Base-by-base conservation (phyloP, 495 filamentous ascomycete species). In the Copromyces sp. region DNA sequence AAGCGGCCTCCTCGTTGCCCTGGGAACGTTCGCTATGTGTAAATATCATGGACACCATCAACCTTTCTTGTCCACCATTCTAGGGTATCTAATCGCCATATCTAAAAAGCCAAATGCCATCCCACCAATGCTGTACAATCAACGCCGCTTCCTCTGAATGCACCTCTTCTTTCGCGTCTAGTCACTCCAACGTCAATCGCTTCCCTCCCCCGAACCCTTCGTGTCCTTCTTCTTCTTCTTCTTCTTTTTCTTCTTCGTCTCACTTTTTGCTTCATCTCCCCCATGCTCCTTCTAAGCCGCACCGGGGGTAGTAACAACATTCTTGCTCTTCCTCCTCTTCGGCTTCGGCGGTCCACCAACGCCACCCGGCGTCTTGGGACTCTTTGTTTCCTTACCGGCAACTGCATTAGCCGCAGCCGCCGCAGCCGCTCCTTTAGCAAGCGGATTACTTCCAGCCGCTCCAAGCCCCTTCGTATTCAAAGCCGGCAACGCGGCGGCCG, bases 321-420 rank as follows among this genome's bases (percentile, higher is more conserved):
- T 77, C 72, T 83, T 90, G 73, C 89, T 90, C 80, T 89, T 90
- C 85, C 90, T 91, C 80, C 85, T 83, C 74, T 87, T 81, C 80
- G 87, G 90, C 41, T 78, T 78, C 75, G 87, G 88, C 11, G 78
- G 77, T 72, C 78, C 73, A 20, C 73, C 76, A 39, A 76, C 24
- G 24, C 24, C 76, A 68, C 79, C 82, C 3, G 84, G 82, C n/a
- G 84, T 86, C 76, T 84, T 87, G 12, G 84, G 83, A 47, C 83
- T 85, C 77, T 88, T 86, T 12, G 83, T 84, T 32, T 83, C 83
- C 72, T 84, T 85, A 3, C 77, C 76, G 53, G 79, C 79, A 65
- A 16, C 29, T 4, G 53, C 45, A 53, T 29, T 29, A 9, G 20
- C 53, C 5, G 45, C 45, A 14, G 53, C 53, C 6, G 53, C 53